Conservation (phyloP, 2,329 filamentous ascomycete species). For the Fusarium sp. region DNA sequence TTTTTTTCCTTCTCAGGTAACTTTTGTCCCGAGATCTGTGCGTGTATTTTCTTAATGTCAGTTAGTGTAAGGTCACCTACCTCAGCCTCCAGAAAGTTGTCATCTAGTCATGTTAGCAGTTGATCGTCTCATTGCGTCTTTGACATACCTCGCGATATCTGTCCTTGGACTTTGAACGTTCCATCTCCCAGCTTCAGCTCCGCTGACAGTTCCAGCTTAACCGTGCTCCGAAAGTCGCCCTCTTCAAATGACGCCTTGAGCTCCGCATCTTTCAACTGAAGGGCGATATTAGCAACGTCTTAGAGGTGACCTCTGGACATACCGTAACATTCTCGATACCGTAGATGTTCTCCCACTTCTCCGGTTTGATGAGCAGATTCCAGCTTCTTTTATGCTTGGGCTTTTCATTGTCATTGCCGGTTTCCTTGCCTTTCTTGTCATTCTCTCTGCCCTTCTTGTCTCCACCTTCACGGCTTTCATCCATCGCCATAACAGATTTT, state of each 20-base stretch:
- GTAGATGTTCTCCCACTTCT: not conserved
- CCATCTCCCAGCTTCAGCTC: not conserved
- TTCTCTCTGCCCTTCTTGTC: not conserved
- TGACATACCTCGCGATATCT: not conserved
- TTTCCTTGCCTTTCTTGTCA: not conserved
- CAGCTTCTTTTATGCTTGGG: not conserved
- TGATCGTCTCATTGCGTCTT: accelerated
- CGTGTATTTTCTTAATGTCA: not conserved
- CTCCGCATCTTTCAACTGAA: not conserved
- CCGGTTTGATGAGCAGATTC: not conserved
- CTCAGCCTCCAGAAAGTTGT: not conserved
- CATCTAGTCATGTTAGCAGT: not conserved
- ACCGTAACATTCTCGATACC: not conserved
- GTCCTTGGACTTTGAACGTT: not conserved
- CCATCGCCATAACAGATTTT: accelerated
- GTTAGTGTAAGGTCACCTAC: not conserved
- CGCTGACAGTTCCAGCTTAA: not conserved
- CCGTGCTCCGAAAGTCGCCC: not conserved
- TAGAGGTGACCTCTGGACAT: accelerated
- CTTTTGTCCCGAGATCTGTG: not conserved
- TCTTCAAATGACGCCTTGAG: not conserved
- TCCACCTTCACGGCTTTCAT: accelerated
- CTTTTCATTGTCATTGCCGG: accelerated
- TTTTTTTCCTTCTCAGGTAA: accelerated
- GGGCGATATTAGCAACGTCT: not conserved